Evolutionary conservation across 805 yeast genomes (phyloP), one percentile per base, ranked within the genome.

Genomic region (Wickerhamomyces alni): DNA sequence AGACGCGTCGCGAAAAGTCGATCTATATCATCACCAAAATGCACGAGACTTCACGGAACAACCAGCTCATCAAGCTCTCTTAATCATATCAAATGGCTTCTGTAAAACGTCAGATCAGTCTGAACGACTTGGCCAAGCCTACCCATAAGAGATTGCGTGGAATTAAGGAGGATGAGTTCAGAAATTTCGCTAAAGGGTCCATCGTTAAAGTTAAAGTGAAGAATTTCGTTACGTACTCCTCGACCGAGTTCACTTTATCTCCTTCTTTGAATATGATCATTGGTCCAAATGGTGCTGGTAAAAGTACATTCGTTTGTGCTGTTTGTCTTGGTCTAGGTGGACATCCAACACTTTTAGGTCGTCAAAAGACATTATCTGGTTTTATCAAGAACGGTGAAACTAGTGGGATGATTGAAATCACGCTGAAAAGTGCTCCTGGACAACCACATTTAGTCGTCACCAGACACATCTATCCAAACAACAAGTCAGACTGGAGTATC

Each of bases 221-320:
- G 46, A 81, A 82, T 57, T 83, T 83, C 62, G 84, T 86, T 55
- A 82, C 89, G 0, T 84, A 82, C 57, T 53, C 77, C 1, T 61
- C 72, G 34, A 78, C 85, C 0, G 88, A 82, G 58, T 87, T 87
- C 59, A 69, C 70, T 30, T 71, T 91, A 41, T 83, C 91, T 0
- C 96, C 97, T 0, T 69, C 81, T 2, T 68, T 93, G 55, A 93
- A 93, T 56, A 77, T 93, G 81, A 84, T 93, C 42, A 82, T 93
- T 38, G 99, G 97, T 0, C 97, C 97, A 11, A 93, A 93, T 58
- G 99, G 99, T 27, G 77, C 95, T 0, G 99, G 99, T 7, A 93
- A 93, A 54, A 81, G 93, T 29, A 87, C 98, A 0, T 76, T 93
- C 52, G 89, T 93, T 4, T 86, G 96, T 44, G 98, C 96, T 0